A percentile compares a stretch with the other conserved stretches of the same genome.
These are phyloP conservation scores for Rhododendron kiyosumense DNA, from an alignment of 148 eudicot genomes.

Conservation along the genomic window DNA sequence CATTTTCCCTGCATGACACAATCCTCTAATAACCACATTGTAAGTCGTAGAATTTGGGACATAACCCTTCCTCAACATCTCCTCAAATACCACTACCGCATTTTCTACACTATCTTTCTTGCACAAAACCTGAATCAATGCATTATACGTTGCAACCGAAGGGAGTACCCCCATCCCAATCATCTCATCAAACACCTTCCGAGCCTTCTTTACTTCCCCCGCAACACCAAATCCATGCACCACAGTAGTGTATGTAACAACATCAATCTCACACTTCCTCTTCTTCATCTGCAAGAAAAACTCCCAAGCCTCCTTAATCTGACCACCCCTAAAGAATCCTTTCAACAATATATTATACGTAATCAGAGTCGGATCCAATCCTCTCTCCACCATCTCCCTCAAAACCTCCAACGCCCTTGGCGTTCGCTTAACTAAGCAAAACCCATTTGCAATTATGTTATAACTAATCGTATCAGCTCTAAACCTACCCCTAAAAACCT, in stretches of 20 bases:
- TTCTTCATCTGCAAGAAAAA: conserved; percentile 84
- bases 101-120: conserved; percentile 78
- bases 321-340: conserved; percentile 70
- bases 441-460: conserved; percentile 82
- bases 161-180: conserved; percentile 69
- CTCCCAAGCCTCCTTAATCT: conserved; percentile 64
- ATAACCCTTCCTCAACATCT: conserved; percentile 80
- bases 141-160: conserved; percentile 77
- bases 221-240: conserved; percentile 88
- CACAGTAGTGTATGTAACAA: conserved; percentile 75
- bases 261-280: conserved; percentile 69
- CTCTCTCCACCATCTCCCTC: conserved; percentile 88
- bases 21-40: conserved; percentile 70
- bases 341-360: conserved; percentile 73
- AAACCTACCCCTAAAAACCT: conserved; percentile 43
- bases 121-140: conserved; percentile 82
- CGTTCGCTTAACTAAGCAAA: conserved; percentile 68
- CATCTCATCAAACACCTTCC: conserved; percentile 74
- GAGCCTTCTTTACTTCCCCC: conserved; percentile 70
- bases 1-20: conserved; percentile 72
- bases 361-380: conserved; percentile 48
- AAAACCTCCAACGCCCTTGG: conserved; percentile 68
- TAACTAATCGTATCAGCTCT: conserved; percentile 72
- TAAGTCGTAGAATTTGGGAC: conserved; percentile 70
- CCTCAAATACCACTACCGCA: conserved; percentile 53